phyloP scores from a whole-genome alignment of 2,329 filamentous ascomycete species.

The Plectosphaerella plurivora region DNA sequence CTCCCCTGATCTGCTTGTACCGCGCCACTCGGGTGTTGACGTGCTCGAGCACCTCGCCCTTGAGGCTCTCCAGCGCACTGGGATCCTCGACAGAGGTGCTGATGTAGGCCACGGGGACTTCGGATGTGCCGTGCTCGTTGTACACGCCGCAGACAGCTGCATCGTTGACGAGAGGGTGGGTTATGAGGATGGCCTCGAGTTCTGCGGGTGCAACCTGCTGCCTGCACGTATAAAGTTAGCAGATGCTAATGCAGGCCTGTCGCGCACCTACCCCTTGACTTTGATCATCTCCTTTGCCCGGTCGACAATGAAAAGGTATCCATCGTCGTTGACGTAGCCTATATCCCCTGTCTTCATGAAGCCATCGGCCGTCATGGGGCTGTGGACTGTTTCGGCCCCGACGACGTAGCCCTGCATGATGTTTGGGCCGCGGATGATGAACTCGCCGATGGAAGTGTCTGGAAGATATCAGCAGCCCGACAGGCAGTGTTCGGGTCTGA shows the following conservation, averaged over 20 bases:
- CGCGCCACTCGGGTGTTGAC: conserved; percentile 3
- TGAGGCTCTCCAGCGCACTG: not conserved
- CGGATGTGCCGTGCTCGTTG: conserved; percentile 7
- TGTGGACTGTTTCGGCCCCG: not conserved
- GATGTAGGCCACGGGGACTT: conserved; percentile 7
- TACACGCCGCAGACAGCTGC: conserved; percentile 6
- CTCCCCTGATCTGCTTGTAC: conserved; percentile 6
- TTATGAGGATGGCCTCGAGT: conserved; percentile 4
- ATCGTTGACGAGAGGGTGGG: conserved; percentile 4
- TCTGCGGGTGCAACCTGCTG: conserved; percentile 8
- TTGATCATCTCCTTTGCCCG: conserved; percentile 10
- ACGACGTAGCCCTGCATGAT: conserved; percentile 7
- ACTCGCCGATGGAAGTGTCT: conserved; percentile 5
- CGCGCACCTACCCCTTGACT: conserved; percentile 5
- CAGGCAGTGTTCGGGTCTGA: not conserved
- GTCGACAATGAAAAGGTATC: conserved; percentile 7
- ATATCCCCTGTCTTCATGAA: conserved; percentile 7
- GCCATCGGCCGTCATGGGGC: not conserved
- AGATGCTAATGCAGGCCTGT: not conserved
- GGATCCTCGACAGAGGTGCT: not conserved
- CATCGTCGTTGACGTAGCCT: conserved; percentile 4
- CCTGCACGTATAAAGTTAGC: not conserved
- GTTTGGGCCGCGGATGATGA: conserved; percentile 6
- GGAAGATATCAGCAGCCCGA: not conserved
- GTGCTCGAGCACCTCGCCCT: not conserved